phyloP scores from a whole-genome alignment of 139 green algal genomes.

The Desmodesmus armatus region DNA sequence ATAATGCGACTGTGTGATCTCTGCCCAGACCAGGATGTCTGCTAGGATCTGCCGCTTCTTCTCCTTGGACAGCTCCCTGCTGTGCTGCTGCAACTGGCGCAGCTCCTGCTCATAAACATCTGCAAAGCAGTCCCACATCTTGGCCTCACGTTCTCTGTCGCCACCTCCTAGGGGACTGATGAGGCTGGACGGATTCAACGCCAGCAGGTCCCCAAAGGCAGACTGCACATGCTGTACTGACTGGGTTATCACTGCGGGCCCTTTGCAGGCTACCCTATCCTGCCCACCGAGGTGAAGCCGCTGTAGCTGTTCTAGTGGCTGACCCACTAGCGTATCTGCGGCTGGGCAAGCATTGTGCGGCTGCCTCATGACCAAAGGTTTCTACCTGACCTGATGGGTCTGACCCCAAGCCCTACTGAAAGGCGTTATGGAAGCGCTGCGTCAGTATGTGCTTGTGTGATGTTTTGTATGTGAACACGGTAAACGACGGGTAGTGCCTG shows the following conservation, averaged over 20 bases:
- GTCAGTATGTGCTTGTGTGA: too few species aligned
- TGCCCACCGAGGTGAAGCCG: too few species aligned
- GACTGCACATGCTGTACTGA: constrained; percentile 38
- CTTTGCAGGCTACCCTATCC: too few species aligned
- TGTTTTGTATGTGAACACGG: too few species aligned
- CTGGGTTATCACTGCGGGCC: background rate
- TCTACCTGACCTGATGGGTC: too few species aligned
- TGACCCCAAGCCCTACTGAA: too few species aligned
- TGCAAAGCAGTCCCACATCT: constrained; percentile 54
- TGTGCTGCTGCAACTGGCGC: constrained; percentile 12
- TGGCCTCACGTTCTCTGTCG: constrained; percentile 46
- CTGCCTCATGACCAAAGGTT: too few species aligned
- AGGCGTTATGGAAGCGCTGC: too few species aligned
- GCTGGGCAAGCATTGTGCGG: too few species aligned
- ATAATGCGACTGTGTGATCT: constrained; percentile 65
- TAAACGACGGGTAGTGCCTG: too few species aligned
- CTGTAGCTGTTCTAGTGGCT: constrained; percentile 7
- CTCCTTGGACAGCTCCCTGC: constrained; percentile 42
- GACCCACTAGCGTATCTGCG: background rate
- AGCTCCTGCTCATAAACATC: constrained; percentile 56
- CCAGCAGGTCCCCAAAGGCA: constrained; percentile 40
- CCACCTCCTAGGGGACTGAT: background rate
- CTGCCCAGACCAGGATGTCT: constrained; percentile 70
- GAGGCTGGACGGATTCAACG: constrained; percentile 22
- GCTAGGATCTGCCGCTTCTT: constrained; percentile 62